Conservation (phyloP, 2,329 filamentous ascomycete genomes). For the Trichoderma semiorbis region DNA sequence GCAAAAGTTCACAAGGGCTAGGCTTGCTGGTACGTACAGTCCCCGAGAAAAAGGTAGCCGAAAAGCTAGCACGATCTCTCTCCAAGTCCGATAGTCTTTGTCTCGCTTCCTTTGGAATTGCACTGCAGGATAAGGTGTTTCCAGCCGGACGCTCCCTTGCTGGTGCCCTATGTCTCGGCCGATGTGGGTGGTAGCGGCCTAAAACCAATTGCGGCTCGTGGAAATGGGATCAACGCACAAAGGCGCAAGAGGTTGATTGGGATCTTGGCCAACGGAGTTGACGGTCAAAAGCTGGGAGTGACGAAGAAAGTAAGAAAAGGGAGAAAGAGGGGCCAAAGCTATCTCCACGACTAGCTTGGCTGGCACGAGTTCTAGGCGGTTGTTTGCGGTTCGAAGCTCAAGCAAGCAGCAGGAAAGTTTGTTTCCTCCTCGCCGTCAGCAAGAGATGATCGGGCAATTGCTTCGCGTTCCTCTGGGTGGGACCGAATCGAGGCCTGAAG, state of each 20-base stretch:
- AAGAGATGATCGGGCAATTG: neutral
- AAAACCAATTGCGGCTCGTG: slow-evolving; percentile 16
- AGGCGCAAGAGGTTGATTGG: neutral
- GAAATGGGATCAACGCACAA: neutral
- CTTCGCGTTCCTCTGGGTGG: slow-evolving; percentile 3
- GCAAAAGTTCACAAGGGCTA: slow-evolving; percentile 21
- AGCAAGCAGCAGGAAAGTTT: neutral
- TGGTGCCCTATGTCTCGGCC: slow-evolving; percentile 49
- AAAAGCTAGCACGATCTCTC: slow-evolving; percentile 11
- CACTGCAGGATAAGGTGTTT: slow-evolving; percentile 13
- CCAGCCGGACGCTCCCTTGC: slow-evolving; percentile 57
- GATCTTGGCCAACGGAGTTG: neutral
- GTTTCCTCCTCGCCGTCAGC: slow-evolving; percentile 9
- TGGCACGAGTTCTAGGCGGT: neutral
- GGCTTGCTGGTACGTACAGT: slow-evolving; percentile 56
- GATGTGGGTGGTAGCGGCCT: slow-evolving; percentile 20
- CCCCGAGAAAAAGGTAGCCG: slow-evolving; percentile 25
- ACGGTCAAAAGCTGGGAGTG: neutral
- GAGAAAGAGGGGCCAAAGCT: neutral
- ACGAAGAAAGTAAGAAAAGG: neutral
- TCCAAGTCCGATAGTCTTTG: slow-evolving; percentile 9
- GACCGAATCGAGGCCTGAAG: slow-evolving; percentile 1
- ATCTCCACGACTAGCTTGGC: slow-evolving; percentile 13
- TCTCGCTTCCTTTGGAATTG: slow-evolving; percentile 18
- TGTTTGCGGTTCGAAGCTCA: neutral